Evolutionary conservation across 129 eudicot genomes (phyloP).

Genomic region (Helichrysum umbraculigerum): DNA sequence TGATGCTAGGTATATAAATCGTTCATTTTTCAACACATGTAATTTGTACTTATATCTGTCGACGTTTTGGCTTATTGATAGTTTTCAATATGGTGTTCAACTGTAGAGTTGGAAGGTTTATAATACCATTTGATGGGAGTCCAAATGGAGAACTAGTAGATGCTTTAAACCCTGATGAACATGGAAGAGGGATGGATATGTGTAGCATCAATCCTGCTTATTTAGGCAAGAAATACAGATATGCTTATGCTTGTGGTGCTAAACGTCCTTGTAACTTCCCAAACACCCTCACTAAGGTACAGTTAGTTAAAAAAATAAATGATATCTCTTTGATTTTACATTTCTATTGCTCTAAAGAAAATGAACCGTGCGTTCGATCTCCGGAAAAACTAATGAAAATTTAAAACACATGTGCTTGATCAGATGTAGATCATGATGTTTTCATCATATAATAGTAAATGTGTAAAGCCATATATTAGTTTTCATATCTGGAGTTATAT

Average conservation of each 20-base stretch:
- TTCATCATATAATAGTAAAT: no score
- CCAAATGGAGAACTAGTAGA: slow-evolving; percentile 71
- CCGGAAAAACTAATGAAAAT: no score
- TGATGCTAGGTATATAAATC: slow-evolving; percentile 62
- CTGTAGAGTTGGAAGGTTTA: slow-evolving; percentile 86
- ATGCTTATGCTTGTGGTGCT: slow-evolving; percentile 96
- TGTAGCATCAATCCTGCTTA: slow-evolving; percentile 86
- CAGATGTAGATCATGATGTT: no score
- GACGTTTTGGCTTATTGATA: background rate
- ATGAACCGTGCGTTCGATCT: no score
- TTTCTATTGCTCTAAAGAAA: no score
- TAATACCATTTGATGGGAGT: slow-evolving; percentile 88
- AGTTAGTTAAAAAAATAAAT: no score
- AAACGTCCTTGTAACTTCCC: slow-evolving; percentile 90
- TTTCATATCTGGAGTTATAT: no score
- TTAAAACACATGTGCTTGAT: no score
- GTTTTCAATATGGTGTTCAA: background rate
- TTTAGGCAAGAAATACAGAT: slow-evolving; percentile 84
- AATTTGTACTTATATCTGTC: background rate
- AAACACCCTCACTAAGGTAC: slow-evolving; percentile 96
- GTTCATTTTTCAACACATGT: background rate
- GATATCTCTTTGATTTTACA: no score
- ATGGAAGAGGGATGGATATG: slow-evolving; percentile 96
- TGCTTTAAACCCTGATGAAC: slow-evolving; percentile 83
- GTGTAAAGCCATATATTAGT: no score